Evolutionary conservation across 768 basidiomycete species (phyloP), one percentile per base, ranked within the genome.

Genomic region (Postia placenta): DNA sequence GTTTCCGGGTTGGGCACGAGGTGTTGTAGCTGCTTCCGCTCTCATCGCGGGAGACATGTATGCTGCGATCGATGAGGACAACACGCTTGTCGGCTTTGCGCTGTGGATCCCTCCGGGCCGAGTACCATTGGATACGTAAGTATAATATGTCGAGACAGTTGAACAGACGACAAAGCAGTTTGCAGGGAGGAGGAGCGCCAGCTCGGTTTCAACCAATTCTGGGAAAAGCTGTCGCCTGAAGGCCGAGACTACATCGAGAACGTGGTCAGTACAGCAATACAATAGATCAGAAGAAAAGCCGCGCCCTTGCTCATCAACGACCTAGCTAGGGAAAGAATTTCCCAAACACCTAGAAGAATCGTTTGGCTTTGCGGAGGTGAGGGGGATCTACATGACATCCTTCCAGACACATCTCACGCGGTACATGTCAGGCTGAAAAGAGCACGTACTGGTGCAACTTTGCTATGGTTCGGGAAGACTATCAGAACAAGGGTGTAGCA

Each of bases 121-220:
- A 24, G 45, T 45, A 33, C 22, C 52, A 5, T 47, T 54, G 28
- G 48, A 46, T 1, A 51, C 56, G 56, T 54, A 14, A 27, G 53
- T 36, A n/a, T 6, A 22, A 27, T 6, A 6, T 1, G 9, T 24
- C 11, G n/a, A n/a, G n/a, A n/a, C n/a, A n/a, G n/a, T n/a, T n/a
- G n/a, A n/a, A n/a, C n/a, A n/a, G n/a, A n/a, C n/a, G n/a, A n/a
- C n/a, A n/a, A n/a, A n/a, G n/a, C n/a, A n/a, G n/a, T n/a, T 3
- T 11, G 11, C 40, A 58, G 57, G 6, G 47, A 50, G 1, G 57
- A 53, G 39, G 46, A 56, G 42, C 49, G 50, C n/a, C 48, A 56
- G 37, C 28, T 49, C 12, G 57, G 57, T 7, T 30, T 58, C 7
- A 37, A 51, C 41, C 45, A 55, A 15, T 54, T 53, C 49, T 35